Conservation (phyloP, 306 rosid genomes). For the Fragaria iinumae region DNA sequence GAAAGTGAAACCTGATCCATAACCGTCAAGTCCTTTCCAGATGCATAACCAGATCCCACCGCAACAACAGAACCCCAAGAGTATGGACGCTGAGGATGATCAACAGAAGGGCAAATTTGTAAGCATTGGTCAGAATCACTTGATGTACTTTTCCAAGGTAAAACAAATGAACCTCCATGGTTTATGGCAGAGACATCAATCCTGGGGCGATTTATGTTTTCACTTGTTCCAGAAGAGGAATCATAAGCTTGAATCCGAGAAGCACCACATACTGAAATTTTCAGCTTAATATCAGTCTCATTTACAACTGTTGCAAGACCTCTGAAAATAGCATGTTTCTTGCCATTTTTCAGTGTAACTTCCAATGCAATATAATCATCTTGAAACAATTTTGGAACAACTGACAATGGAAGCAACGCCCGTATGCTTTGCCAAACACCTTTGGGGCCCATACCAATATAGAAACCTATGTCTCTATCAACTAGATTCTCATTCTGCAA, state of each 20-base stretch:
- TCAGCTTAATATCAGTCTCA: conserved; percentile 71
- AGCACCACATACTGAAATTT: conserved; percentile 48
- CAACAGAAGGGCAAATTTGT: conserved; percentile 66
- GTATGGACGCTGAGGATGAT: conserved; percentile 50
- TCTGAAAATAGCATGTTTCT: conserved; percentile 84
- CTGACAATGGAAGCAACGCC: conserved; percentile 82
- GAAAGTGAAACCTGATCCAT: conserved; percentile 58
- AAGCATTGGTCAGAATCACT: conserved; percentile 67
- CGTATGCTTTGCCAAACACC: conserved; percentile 78
- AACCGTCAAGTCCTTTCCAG: conserved; percentile 60
- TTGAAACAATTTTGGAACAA: conserved; percentile 66
- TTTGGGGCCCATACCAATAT: conserved; percentile 64
- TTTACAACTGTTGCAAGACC: conserved; percentile 82
- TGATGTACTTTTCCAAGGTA: conserved; percentile 83
- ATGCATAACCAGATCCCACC: conserved; percentile 74
- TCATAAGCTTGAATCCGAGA: conserved; percentile 41
- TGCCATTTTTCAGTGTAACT: conserved; percentile 86
- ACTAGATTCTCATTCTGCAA: conserved; percentile 30
- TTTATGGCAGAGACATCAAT: conserved; percentile 42
- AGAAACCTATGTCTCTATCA: conserved; percentile 80
- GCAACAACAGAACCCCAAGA: conserved; percentile 65
- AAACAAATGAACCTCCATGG: conserved; percentile 65
- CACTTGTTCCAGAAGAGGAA: conserved; percentile 35
- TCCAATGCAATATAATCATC: conserved; percentile 78
- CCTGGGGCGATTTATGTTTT: conserved; percentile 32